Conservation (phyloP, 2,329 filamentous ascomycete genomes). For the Podosphaera leucotricha region DNA sequence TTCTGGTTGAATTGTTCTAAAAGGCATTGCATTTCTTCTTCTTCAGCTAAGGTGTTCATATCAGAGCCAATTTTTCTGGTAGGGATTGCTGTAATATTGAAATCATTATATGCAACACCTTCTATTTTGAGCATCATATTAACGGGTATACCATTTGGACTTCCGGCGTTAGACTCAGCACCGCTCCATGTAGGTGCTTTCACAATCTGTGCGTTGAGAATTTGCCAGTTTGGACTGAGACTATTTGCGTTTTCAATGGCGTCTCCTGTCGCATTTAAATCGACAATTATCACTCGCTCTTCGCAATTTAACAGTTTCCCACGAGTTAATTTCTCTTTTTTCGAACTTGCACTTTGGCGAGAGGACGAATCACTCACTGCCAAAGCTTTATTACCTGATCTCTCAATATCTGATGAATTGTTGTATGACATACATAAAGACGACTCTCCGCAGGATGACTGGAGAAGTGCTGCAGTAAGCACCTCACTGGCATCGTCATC, state of each 20-base stretch:
- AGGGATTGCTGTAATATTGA: slow-evolving; percentile 9
- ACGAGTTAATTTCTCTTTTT: neutral
- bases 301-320: slow-evolving; percentile 5
- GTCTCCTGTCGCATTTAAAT: slow-evolving; percentile 26
- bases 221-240: slow-evolving; percentile 51
- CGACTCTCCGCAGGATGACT: neutral
- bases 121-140: slow-evolving; percentile 37
- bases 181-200: slow-evolving; percentile 37
- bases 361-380: neutral
- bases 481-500: slow-evolving; percentile 66
- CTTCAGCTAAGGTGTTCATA: slow-evolving; percentile 5
- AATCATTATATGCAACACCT: slow-evolving; percentile 21
- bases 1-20: slow-evolving; percentile 32
- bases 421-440: neutral
- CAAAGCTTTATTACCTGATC: neutral
- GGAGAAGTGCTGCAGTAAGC: slow-evolving; percentile 39
- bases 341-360: neutral
- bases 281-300: slow-evolving; percentile 28
- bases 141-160: slow-evolving; percentile 4
- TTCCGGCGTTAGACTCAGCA: slow-evolving; percentile 18
- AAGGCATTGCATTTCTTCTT: slow-evolving; percentile 27
- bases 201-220: slow-evolving; percentile 27
- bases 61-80: slow-evolving; percentile 1
- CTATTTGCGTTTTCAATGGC: slow-evolving; percentile 45
- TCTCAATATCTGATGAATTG: neutral